These are phyloP conservation scores for Cornus controversa DNA, from an alignment of 148 eudicot species.

Conservation along the genomic window DNA sequence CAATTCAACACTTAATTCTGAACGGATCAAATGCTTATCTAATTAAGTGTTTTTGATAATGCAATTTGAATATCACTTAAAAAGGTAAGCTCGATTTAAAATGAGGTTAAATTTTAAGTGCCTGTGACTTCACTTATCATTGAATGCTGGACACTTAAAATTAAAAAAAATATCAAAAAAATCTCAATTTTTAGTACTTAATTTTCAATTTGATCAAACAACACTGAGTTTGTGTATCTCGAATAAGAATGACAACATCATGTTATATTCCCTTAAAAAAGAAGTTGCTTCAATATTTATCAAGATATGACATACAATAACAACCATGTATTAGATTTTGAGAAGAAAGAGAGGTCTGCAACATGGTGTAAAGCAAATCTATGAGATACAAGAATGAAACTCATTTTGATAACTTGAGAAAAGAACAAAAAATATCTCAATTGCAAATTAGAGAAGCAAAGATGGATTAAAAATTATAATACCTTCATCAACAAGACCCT, in stretches of 20 bases:
- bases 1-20: too few relatives aligned
- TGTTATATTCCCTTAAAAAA: neutral
- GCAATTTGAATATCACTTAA: too few relatives aligned
- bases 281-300: neutral
- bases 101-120: too few relatives aligned
- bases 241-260: neutral
- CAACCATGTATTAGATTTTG: neutral
- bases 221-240: neutral
- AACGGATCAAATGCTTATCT: too few relatives aligned
- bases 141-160: too few relatives aligned
- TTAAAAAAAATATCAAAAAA: too few relatives aligned
- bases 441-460: neutral
- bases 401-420: neutral
- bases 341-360: neutral
- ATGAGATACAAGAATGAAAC: conserved; percentile 1
- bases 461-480: conserved; percentile 11
- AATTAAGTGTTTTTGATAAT: too few relatives aligned
- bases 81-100: too few relatives aligned
- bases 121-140: too few relatives aligned
- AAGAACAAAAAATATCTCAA: neutral
- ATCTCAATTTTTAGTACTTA: too few relatives aligned
- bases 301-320: neutral
- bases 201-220: too few relatives aligned
- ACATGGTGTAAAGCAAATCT: neutral
- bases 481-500: conserved; percentile 96